Evolutionary conservation across 108 stramenopile genomes (phyloP).

Genomic region (Mayamaea pseudoterrestris): DNA sequence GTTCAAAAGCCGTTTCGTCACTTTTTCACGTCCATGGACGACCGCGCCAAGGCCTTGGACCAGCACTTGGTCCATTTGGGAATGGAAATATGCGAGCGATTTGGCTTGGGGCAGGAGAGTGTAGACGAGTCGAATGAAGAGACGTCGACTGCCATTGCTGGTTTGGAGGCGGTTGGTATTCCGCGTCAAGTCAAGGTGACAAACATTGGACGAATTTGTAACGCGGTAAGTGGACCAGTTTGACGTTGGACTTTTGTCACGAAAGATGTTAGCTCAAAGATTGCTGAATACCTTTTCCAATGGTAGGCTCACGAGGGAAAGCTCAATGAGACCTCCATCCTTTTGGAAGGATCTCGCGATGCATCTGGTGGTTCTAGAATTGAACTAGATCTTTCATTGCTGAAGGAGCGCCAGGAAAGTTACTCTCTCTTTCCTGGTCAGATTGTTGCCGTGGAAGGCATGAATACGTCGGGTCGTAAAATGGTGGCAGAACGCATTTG

Average conservation of each 20-base stretch:
- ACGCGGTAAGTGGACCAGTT: conserved; percentile 72
- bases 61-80: conserved; percentile 41
- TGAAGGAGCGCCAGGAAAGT: conserved; percentile 17
- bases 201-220: conserved; percentile 87
- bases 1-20: conserved; percentile 50
- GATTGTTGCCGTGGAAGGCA: conserved; percentile 88
- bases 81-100: conserved; percentile 37
- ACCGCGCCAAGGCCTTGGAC: conserved; percentile 71
- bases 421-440: conserved; percentile 95
- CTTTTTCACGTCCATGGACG: conserved; percentile 88
- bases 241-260: background rate
- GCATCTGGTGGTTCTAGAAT: conserved; percentile 75
- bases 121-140: background rate
- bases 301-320: conserved; percentile 82
- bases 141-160: conserved; percentile 9
- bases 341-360: conserved; percentile 84
- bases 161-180: conserved; percentile 74
- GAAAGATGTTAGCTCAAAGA: background rate
- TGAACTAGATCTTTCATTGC: conserved; percentile 49
- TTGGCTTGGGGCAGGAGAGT: conserved; percentile 25
- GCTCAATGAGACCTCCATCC: conserved; percentile 75
- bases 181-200: conserved; percentile 74
- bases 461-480: conserved; percentile 74
- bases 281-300: background rate
- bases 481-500: conserved; percentile 60